Base-by-base conservation (phyloP, 1,284 basidiomycete species). In the Hemileia vastatrix region DNA sequence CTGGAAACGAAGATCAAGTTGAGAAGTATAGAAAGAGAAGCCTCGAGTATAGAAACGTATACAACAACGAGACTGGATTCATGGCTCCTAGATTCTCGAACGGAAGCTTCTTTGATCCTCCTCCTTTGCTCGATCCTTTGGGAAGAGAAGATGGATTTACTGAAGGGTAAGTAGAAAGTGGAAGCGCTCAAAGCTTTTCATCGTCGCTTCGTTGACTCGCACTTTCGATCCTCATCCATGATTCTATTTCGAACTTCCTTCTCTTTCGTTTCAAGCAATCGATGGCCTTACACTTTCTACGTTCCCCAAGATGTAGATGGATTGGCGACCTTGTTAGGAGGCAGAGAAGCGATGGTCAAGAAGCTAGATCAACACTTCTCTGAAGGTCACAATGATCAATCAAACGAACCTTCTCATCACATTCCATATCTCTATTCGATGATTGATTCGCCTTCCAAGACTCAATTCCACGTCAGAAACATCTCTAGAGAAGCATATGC, bases 111-210 rank as follows among this genome's bases (percentile, higher is more conserved):
- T 62, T 69, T 18, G 40, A 50, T 6, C 11, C 15, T 40, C 65
- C 66, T 50, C 65, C 58, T 1, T n/a, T n/a, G n/a, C n/a, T n/a
- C n/a, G n/a, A n/a, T n/a, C 76, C 79, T 2, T 89, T 84, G 83
- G 88, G 86, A 0, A 86, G 88, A 13, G 78, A 80, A 27, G 80
- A 83, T 59, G 80, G 88, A 85, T 0, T 89, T 85, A 87, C 88
- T 84, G 5, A 87, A 88, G 77, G 88, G 86, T 40, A 88, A 90
- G 73, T 85, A 86, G 77, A 88, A 86, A 86, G 85, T 84, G 6
- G 89, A 90, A 73, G 83, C 85, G 1, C 84, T 88, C 67, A 84
- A 87, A 55, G 86, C 87, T 4, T 81, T 86, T 4, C 85, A 87
- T 58, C 71, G 75, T 72, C 73, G 51, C 45, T 70, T 66, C 6